phyloP scores from a whole-genome alignment of 2,329 filamentous ascomycete genomes.

The Scedosporium apiospermum region DNA sequence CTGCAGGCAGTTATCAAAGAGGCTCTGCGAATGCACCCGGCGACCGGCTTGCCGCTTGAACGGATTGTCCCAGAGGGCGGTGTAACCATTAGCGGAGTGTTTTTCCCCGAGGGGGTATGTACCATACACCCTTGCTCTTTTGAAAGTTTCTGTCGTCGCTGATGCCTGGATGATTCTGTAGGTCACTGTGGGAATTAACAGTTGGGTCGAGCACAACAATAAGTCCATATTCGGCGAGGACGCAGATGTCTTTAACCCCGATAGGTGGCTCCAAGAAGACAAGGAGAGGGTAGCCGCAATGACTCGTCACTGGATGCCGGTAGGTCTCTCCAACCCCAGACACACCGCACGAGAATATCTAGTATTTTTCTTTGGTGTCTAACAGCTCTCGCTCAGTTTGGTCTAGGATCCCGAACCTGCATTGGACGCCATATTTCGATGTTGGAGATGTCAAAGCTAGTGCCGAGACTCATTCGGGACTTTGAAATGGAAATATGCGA shows the following conservation, averaged over 20 bases:
- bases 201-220: slow-evolving; percentile 20
- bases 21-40: slow-evolving; percentile 36
- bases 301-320: slow-evolving; percentile 12
- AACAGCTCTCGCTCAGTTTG: slow-evolving; percentile 19
- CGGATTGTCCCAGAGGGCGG: slow-evolving; percentile 34
- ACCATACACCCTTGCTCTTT: no score
- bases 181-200: slow-evolving; percentile 19
- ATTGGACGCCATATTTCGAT: slow-evolving; percentile 33
- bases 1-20: slow-evolving; percentile 42
- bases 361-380: slow-evolving; percentile 2
- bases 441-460: slow-evolving; percentile 32
- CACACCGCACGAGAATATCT: neutral
- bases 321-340: slow-evolving; percentile 10
- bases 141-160: no score
- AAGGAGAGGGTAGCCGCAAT: slow-evolving; percentile 1
- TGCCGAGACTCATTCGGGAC: slow-evolving; percentile 25
- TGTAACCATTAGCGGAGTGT: slow-evolving; percentile 23
- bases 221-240: slow-evolving; percentile 18
- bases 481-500: slow-evolving; percentile 22
- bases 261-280: slow-evolving; percentile 22
- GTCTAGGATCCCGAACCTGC: slow-evolving; percentile 30
- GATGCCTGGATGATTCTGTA: neutral
- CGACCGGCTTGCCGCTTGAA: slow-evolving; percentile 33
- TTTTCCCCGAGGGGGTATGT: slow-evolving; percentile 16
- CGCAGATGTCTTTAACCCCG: slow-evolving; percentile 22